Evolutionary conservation across 2,329 filamentous ascomycete genomes (phyloP).

Genomic region (Fusarium nisikadoi): DNA sequence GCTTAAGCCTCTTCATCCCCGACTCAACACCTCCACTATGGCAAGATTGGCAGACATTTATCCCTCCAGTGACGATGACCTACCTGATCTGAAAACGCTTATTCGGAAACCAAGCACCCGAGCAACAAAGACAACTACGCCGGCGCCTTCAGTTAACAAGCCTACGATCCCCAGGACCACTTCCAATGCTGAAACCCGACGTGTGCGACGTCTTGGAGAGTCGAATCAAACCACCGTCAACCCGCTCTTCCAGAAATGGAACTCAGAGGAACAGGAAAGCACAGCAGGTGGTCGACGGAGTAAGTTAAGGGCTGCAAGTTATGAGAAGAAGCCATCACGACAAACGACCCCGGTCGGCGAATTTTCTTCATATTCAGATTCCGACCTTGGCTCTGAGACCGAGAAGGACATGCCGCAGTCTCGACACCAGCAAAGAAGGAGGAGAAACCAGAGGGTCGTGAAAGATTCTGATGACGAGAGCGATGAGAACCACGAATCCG

Average conservation of each 20-base stretch:
- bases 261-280: constrained; percentile 34
- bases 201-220: constrained; percentile 47
- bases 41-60: constrained; percentile 45
- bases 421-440: constrained; percentile 12
- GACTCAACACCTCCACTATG: constrained; percentile 35
- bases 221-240: constrained; percentile 40
- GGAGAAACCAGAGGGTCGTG: constrained; percentile 16
- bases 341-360: not conserved
- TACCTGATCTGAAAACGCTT: constrained; percentile 53
- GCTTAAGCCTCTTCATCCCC: not conserved
- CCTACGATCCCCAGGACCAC: constrained; percentile 41
- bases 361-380: not conserved
- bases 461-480: constrained; percentile 38
- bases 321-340: constrained; percentile 3
- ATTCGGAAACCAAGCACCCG: constrained; percentile 28
- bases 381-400: not conserved
- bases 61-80: constrained; percentile 54
- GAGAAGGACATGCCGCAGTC: constrained; percentile 20
- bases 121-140: constrained; percentile 24
- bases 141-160: constrained; percentile 21
- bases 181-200: constrained; percentile 41
- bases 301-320: not conserved
- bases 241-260: constrained; percentile 49
- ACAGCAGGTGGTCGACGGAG: not conserved
- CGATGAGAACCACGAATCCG: constrained; percentile 8